Conservation (phyloP, 2,329 filamentous ascomycete species). For the Talaromyces sp. region DNA sequence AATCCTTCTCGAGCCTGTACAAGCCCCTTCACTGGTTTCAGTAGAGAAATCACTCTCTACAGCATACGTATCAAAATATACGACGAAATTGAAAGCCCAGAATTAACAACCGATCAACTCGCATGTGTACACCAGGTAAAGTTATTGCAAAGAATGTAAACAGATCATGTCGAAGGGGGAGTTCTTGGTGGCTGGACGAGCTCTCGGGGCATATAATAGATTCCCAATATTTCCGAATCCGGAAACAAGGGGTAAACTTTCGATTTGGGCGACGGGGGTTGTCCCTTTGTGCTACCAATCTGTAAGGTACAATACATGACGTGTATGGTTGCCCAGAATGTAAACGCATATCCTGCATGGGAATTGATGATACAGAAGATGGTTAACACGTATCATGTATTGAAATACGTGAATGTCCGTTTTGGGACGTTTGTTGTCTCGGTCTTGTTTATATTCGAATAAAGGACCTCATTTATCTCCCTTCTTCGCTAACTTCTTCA, state of each 20-base stretch:
- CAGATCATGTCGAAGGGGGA: background rate
- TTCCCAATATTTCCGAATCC: slow-evolving; percentile 13
- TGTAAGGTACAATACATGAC: slow-evolving; percentile 2
- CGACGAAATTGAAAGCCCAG: background rate
- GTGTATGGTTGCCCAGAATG: background rate
- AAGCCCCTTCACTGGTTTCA: background rate
- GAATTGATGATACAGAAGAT: background rate
- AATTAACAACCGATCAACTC: background rate
- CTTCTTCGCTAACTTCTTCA: background rate
- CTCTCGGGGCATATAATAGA: background rate
- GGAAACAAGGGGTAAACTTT: slow-evolving; percentile 13
- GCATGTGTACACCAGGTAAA: background rate
- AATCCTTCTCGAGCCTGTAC: background rate
- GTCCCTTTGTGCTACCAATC: background rate
- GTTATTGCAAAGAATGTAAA: slow-evolving; percentile 1
- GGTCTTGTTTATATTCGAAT: background rate
- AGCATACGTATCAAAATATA: background rate
- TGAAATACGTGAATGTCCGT: slow-evolving; percentile 5
- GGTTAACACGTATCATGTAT: background rate
- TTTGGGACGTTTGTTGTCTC: background rate
- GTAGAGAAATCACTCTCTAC: background rate
- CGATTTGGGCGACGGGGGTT: background rate
- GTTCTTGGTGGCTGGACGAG: background rate
- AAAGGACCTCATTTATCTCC: background rate
- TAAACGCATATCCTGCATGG: background rate